Base-by-base conservation (phyloP, 106 monocot species). In the Dioscorea alata region DNA sequence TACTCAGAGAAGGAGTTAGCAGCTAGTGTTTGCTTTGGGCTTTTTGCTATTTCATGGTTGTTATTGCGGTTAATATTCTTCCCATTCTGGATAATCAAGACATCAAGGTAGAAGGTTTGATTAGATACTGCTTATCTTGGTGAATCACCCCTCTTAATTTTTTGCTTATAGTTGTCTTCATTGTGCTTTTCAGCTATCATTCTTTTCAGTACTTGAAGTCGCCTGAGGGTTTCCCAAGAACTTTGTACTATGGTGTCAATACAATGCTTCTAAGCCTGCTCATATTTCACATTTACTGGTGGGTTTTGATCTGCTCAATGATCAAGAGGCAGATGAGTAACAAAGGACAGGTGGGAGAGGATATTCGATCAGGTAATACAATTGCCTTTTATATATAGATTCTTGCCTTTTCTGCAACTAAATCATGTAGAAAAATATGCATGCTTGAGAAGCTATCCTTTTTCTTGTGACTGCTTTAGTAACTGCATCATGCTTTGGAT, bases 251-350 rank as follows among this genome's bases (percentile, higher is more conserved):
- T 67, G 64, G 66, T 24, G 91, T 91, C 80, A 91, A 96, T 65
- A 86, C 88, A 8, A 86, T 96, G 88, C 95, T 96, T 57, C 48
- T 82, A 32, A 91, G 77, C 1, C 71, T 96, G 49, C 84, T 96
- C 59, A 72, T 82, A 0, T 91, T 91, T 71, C 95, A 96, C 68
- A 78, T 91, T 24, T 96, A 96, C 59, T 96, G 95, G 95, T 84
- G 95, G 88, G 80, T 89, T 69, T 80, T 96, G 33, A 96, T 96
- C 70, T 91, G 59, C 59, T 63, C 73, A 34, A 96, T 96, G 95
- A 82, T 96, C 61, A 74, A 69, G 51, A 84, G 61, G 35, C 95
- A 91, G 62, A 14, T 96, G 70, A 75, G 64, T 60, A 91, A 91
- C 59, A 82, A 64, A 76, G 95, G 95, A 64, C 84, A 92, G 73